phyloP scores from a whole-genome alignment of 768 basidiomycete genomes.

The Russula virescens region DNA sequence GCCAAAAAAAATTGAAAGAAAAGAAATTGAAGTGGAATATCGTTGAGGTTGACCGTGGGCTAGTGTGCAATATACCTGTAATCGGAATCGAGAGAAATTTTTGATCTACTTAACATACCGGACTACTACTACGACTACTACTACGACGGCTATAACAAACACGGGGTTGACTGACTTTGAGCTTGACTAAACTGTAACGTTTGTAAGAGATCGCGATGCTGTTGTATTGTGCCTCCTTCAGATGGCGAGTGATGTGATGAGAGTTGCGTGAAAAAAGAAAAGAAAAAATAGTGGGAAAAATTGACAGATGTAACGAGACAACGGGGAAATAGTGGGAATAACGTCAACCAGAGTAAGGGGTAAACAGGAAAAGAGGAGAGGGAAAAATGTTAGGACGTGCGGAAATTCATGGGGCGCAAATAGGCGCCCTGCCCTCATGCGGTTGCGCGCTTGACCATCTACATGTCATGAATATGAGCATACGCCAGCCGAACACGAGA shows the following conservation, averaged over 20 bases:
- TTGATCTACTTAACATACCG: conserved; percentile 18
- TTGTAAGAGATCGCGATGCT: conserved; percentile 24
- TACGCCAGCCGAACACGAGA: conserved; percentile 2
- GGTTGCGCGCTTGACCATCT: conserved; percentile 81
- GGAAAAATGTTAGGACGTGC: background rate
- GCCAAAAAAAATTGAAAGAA: background rate
- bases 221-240: conserved; percentile 61
- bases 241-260: conserved; percentile 42
- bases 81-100: conserved; percentile 4
- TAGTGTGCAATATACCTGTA: conserved; percentile 19
- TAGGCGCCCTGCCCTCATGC: background rate
- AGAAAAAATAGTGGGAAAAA: conserved; percentile 21
- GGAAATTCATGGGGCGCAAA: background rate
- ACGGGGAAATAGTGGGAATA: conserved; percentile 23
- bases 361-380: background rate
- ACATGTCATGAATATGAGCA: background rate
- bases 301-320: conserved; percentile 34
- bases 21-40: conserved; percentile 1
- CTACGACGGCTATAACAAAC: conserved; percentile 17
- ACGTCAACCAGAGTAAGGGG: conserved; percentile 5
- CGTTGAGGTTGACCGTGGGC: conserved; percentile 14
- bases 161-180: conserved; percentile 9
- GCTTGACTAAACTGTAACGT: conserved; percentile 22
- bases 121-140: conserved; percentile 7
- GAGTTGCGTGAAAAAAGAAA: conserved; percentile 10